A percentile compares a stretch with the other conserved stretches of the same genome.
Conservation (phyloP, 805 yeast genomes). For the Metahyphopichia silvanorum region DNA sequence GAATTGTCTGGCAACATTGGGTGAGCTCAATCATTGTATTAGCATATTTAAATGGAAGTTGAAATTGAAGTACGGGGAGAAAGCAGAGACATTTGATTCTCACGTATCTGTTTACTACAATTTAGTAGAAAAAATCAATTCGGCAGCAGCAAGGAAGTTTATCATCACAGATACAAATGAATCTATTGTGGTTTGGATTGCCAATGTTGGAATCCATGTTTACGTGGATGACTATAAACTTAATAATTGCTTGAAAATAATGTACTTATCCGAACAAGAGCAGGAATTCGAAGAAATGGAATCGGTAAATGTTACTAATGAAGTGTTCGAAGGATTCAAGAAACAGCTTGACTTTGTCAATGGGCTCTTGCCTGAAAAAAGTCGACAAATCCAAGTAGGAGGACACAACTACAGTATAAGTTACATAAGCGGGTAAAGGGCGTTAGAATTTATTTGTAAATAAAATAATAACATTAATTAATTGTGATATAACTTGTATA, state of each 20-base stretch:
- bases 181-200: constrained; percentile 30
- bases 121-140: constrained; percentile 39
- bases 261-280: no score
- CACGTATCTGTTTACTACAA: constrained; percentile 34
- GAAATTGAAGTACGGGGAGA: constrained; percentile 17
- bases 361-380: constrained; percentile 14
- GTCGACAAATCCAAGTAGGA: constrained; percentile 9
- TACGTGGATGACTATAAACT: constrained; percentile 13
- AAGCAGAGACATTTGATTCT: constrained; percentile 28
- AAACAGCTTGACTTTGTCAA: constrained; percentile 13
- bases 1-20: constrained; percentile 36
- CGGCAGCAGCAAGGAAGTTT: constrained; percentile 35
- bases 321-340: constrained; percentile 12
- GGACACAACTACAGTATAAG: constrained; percentile 9
- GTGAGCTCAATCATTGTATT: no score
- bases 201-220: constrained; percentile 31
- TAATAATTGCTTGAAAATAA: constrained; percentile 26
- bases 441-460: no score
- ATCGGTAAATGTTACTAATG: constrained; percentile 5
- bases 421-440: no score
- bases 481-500: not conserved
- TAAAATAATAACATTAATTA: no score
- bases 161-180: constrained; percentile 9
- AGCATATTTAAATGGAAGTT: constrained; percentile 67
- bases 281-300: constrained; percentile 10